These are phyloP conservation scores for Diospyros lotus DNA, from an alignment of 148 eudicot species.

Conservation along the genomic window DNA sequence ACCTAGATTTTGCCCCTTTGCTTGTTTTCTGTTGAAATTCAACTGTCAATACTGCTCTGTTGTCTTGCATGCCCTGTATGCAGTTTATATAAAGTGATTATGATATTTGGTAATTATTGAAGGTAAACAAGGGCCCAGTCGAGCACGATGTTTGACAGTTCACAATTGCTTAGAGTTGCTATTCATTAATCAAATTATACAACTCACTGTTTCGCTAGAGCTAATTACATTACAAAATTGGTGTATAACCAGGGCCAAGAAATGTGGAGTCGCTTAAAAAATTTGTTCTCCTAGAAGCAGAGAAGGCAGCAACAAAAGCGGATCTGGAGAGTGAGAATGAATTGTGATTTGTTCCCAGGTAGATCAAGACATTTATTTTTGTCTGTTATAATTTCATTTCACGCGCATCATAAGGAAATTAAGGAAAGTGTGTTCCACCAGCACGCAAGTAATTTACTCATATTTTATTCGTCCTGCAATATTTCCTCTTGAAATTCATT, in stretches of 20 bases:
- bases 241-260: conserved; percentile 37
- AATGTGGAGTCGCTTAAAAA: conserved; percentile 68
- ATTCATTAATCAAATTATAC: neutral
- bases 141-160: neutral
- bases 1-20: neutral
- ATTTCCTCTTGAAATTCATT: too few species aligned
- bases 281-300: conserved; percentile 71
- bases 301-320: conserved; percentile 55
- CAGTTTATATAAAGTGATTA: neutral
- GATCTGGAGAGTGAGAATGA: conserved; percentile 45
- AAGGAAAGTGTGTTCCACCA: too few species aligned
- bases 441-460: too few species aligned
- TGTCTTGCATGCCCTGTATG: neutral
- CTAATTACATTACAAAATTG: neutral
- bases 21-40: neutral
- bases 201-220: neutral
- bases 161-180: neutral
- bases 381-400: neutral
- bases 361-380: conserved; percentile 19
- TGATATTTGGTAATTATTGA: neutral
- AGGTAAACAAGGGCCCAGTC: neutral
- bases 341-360: conserved; percentile 28
- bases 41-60: neutral
- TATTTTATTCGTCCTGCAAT: too few species aligned
- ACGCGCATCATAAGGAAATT: too few species aligned